Evolutionary conservation across 139 green algal genomes (phyloP), one percentile per base, ranked within the genome.

Genomic region (Chlamydomonas asymmetrica): DNA sequence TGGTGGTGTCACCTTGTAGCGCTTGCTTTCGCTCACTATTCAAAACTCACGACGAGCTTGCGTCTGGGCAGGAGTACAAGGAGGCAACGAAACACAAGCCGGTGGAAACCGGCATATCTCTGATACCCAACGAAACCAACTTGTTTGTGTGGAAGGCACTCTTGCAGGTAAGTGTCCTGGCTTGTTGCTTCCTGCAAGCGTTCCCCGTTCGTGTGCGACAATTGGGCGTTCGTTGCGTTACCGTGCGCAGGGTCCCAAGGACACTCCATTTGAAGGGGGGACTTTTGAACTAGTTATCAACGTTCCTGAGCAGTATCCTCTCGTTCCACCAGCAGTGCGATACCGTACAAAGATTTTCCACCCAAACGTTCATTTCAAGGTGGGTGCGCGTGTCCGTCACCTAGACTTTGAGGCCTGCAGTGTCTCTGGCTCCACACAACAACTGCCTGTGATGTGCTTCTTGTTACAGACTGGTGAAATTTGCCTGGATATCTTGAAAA

Each of bases 401-500:
- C 9, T 52, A 5, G n/a, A n/a, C n/a, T n/a, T n/a, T n/a, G n/a
- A n/a, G n/a, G n/a, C n/a, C n/a, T n/a, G n/a, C 27, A 40, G 54
- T 8, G 49, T 52, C 7, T 7, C 45, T 54, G n/a, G 60, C 60
- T 62, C 10, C 9, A 20, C 9, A 27, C 54, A 62, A 62, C 54
- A 31, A 25, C 34, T 20, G 59, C 29, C 7, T 39, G 5, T 65
- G n/a, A 65, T 31, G 34, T 39, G 35, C 62, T 22, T 6, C 62
- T 48, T 9, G 32, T 43, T 66, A 9, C 88, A 97, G 92, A 98
- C 93, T 0, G 94, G 95, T 2, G 94, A 98, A 73, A 96, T 98
- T 54, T 98, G 95, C 83, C 82, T 98, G 29, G 95, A 98, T 80
- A 98, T 98, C 67, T 56, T 98, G 23, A 98, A 98, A 78, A 94